Evolutionary conservation across 2,329 filamentous ascomycete species (phyloP), one percentile per base, ranked within the genome.

Genomic region (Fusarium sp.): DNA sequence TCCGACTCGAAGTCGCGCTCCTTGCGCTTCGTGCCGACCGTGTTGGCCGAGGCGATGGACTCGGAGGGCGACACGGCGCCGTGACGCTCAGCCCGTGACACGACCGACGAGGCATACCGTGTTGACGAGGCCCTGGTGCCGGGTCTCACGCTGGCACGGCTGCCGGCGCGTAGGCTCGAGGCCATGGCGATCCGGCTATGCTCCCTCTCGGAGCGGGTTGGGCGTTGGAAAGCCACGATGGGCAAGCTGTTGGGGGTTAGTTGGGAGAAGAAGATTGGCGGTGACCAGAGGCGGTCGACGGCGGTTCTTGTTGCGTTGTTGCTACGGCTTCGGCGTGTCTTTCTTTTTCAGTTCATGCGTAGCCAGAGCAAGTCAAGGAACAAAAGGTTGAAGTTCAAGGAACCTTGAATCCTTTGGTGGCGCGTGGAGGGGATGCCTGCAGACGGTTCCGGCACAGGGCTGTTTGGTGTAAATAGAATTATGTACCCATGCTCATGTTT

Each of bases 1-100:
- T 93, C 90, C 7, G 87, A 80, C 46, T 95, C 95, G 77, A 91
- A 95, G 39, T 97, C 93, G 76, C 93, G 89, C 74, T 96, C 93
- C 80, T 97, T 97, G 76, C 95, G 91, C 84, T 98, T 97, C 46
- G 85, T 87, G 27, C 90, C 89, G 34, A 87, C 81, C 52, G 86
- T 85, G 30, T 88, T 81, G 5, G 92, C 92, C 55, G 87, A 86
- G 51, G 76, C 73, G 23, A 93, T 78, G 8, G 92, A 93, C 47
- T 90, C 89, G 64, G 92, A 88, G 6, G 94, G 93, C 6, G 95
- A 95, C 12, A 86, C 82, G 30, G 91, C 85, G 48, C 84, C 81
- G 44, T 66, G 69, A 46, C 78, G 75, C n/a, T 76, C 75, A 15
- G 55, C 44, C 15, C 71, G 67, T 31, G 73, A 68, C 53, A 69